Evolutionary conservation across 371 early-diverging fungal genomes (phyloP), one percentile per base, ranked within the genome.

Genomic region (Zopfochytrium polystomum): DNA sequence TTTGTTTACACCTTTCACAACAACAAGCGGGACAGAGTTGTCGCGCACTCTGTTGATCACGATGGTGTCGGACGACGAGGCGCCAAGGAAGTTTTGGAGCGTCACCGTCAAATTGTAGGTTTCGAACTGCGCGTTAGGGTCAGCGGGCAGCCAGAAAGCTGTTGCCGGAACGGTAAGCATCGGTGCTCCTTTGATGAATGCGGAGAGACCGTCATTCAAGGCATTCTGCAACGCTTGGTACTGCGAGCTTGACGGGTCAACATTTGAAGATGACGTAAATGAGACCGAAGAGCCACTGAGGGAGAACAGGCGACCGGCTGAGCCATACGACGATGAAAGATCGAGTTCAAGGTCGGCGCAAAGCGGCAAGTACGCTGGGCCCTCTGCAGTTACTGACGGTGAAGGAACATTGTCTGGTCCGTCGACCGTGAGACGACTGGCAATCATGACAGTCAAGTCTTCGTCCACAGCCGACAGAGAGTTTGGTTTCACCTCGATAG

Each of bases 81-180:
- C 55, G 7, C 55, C 60, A n/a, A 68, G 27, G 59, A 66, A 68
- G 68, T 68, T 68, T 27, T 26, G 44, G 50, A 68, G n/a, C 18
- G 32, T 64, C 20, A 68, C 27, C n/a, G 59, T 58, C 65, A 68
- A 63, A 6, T 43, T 45, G 55, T 49, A 67, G 3, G 27, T 49
- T 7, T 49, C 31, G 60, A 22, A 58, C 25, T 18, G 32, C 3
- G 29, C 20, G 46, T 15, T n/a, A 5, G 45, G 4, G 33, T 34
- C 56, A 20, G 42, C 6, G 9, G 43, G 29, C 15, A 29, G 22
- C 58, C 62, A 58, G 23, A 65, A 42, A n/a, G 43, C 1, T n/a
- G 44, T 35, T 20, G 53, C 20, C 3, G 65, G 65, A 27, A 65
- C 33, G 11, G 26, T 25, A 42, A 59, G 45, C 9, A 60, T 44